These are phyloP conservation scores for Calonectria henricotiae DNA, from an alignment of 2,329 filamentous ascomycete species.

Conservation along the genomic window DNA sequence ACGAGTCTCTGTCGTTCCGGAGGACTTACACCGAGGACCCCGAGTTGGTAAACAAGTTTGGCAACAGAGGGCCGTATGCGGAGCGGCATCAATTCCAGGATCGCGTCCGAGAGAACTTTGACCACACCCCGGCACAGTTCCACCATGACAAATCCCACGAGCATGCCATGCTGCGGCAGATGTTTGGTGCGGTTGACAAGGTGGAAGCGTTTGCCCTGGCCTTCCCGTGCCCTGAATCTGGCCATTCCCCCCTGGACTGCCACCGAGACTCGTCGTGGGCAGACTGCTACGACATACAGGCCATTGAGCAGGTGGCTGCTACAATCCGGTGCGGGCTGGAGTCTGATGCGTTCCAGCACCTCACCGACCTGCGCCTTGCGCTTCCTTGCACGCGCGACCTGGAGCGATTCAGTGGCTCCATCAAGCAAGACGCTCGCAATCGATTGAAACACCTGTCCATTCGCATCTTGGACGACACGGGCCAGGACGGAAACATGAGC, in stretches of 20 bases:
- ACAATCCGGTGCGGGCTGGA: background rate
- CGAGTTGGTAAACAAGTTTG: background rate
- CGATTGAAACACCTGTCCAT: background rate
- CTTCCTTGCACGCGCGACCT: background rate
- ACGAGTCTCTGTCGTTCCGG: background rate
- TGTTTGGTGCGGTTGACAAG: background rate
- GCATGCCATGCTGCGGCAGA: background rate
- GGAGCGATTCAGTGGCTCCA: background rate
- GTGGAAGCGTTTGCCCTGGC: background rate
- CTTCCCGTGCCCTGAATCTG: background rate
- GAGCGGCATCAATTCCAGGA: background rate
- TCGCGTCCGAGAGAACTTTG: background rate
- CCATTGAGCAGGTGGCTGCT: background rate
- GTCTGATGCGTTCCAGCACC: background rate
- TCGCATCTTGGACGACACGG: background rate
- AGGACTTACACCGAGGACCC: background rate
- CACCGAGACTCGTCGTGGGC: background rate
- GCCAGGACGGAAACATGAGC: background rate
- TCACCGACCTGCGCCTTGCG: background rate
- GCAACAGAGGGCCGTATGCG: background rate
- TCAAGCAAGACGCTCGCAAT: background rate
- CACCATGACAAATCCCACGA: background rate
- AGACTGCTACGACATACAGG: conserved; percentile 3
- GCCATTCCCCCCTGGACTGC: background rate
- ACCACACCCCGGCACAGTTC: background rate